A percentile compares a stretch with the other conserved stretches of the same genome.
phyloP scores from a whole-genome alignment of 345 rosid species.

The Eucalyptus sp. region DNA sequence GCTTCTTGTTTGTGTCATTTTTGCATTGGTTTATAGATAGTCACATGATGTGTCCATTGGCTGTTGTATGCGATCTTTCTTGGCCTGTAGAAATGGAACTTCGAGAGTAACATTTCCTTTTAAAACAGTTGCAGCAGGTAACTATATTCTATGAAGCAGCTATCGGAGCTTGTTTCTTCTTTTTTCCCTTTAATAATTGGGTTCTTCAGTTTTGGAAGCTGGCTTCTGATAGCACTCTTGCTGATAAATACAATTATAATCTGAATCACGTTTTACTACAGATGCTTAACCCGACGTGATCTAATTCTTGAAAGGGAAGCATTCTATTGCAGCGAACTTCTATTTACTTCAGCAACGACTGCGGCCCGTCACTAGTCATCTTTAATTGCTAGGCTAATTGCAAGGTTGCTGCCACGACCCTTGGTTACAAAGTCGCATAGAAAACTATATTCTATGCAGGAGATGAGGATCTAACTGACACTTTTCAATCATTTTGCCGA shows the following conservation, averaged over 20 bases:
- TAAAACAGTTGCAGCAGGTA: background rate
- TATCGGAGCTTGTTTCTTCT: background rate
- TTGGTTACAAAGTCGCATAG: background rate
- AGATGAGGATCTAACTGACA: background rate
- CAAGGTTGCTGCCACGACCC: background rate
- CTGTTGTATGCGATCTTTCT: background rate
- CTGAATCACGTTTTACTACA: background rate
- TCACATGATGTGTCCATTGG: background rate
- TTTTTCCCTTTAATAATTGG: background rate
- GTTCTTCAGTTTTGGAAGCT: background rate
- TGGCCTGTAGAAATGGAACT: background rate
- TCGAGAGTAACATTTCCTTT: background rate
- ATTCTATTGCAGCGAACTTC: background rate
- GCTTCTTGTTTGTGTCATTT: background rate
- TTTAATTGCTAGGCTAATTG: background rate
- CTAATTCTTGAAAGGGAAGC: background rate
- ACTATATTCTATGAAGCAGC: background rate
- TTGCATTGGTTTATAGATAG: background rate
- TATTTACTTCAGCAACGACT: background rate
- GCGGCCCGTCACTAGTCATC: background rate
- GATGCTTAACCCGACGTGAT: background rate
- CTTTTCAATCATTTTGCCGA: background rate
- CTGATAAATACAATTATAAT: background rate
- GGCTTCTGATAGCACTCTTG: background rate
- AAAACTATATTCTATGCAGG: background rate